Percentiles rank a stretch among this genome's conserved stretches.
Evolutionary conservation across 371 early-diverging fungal genomes (phyloP).

Genomic region (Haplosporangium sp.): DNA sequence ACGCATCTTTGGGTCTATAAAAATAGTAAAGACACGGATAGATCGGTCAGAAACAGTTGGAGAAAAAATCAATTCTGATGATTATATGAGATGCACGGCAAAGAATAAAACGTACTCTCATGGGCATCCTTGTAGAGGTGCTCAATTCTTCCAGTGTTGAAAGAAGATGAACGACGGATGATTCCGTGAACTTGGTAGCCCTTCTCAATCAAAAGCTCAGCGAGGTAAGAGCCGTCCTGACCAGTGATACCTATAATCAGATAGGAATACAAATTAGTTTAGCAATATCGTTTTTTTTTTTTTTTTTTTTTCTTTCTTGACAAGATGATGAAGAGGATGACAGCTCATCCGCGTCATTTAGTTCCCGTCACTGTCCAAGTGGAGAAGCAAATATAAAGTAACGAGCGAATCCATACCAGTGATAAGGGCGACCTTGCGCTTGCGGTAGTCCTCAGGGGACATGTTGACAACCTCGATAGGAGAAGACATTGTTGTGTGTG

Average conservation of each 20-base stretch:
- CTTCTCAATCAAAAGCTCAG: slow-evolving; percentile 80
- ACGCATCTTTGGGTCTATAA: slow-evolving; percentile 76
- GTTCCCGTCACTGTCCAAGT: neutral
- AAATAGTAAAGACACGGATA: too few relatives aligned
- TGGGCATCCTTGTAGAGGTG: slow-evolving; percentile 84
- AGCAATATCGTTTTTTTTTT: neutral
- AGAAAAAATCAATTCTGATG: neutral
- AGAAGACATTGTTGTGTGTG: slow-evolving; percentile 30
- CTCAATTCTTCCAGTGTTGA: slow-evolving; percentile 88
- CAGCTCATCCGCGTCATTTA: neutral
- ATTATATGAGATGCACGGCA: neutral
- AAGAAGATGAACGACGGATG: slow-evolving; percentile 86
- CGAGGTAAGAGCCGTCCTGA: slow-evolving; percentile 87
- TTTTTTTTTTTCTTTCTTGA: too few relatives aligned
- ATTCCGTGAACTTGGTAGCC: slow-evolving; percentile 90
- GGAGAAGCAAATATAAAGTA: too few relatives aligned
- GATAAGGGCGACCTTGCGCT: slow-evolving; percentile 75
- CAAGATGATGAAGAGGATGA: neutral
- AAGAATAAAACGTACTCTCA: slow-evolving; percentile 59
- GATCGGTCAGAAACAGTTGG: neutral
- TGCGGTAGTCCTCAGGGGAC: slow-evolving; percentile 68
- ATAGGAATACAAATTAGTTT: neutral
- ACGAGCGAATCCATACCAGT: slow-evolving; percentile 60
- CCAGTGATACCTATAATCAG: slow-evolving; percentile 78
- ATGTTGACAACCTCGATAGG: slow-evolving; percentile 57